A percentile compares a stretch with the other conserved stretches of the same genome.
Evolutionary conservation across 2,329 filamentous ascomycete species (phyloP).

Genomic region (Ophiostoma montium): DNA sequence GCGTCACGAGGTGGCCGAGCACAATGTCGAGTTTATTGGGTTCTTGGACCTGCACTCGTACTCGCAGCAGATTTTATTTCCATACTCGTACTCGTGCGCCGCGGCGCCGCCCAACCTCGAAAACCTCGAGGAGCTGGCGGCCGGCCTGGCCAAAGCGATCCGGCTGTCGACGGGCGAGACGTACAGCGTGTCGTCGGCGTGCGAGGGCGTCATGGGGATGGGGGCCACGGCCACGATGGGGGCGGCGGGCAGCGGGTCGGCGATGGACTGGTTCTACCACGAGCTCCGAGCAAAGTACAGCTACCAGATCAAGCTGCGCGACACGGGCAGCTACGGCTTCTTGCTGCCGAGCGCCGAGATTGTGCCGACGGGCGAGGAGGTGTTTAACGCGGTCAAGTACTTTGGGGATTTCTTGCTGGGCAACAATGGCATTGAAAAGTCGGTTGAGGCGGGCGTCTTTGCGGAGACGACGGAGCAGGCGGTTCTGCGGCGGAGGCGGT

Average conservation of each 20-base stretch:
- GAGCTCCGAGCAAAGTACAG: slow-evolving; percentile 69
- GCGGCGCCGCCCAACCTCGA: slow-evolving; percentile 71
- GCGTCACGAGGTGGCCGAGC: slow-evolving; percentile 55
- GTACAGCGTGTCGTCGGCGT: slow-evolving; percentile 71
- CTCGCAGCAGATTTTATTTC: slow-evolving; percentile 86
- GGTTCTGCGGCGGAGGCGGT: too few relatives aligned
- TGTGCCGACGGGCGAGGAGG: slow-evolving; percentile 75
- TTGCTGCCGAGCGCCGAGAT: slow-evolving; percentile 77
- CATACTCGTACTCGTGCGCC: slow-evolving; percentile 75
- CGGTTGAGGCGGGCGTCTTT: background rate
- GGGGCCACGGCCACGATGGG: slow-evolving; percentile 25
- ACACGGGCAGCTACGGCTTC: slow-evolving; percentile 91
- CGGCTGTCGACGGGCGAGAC: slow-evolving; percentile 61
- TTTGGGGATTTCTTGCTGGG: slow-evolving; percentile 67
- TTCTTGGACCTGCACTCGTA: slow-evolving; percentile 89
- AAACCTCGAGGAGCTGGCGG: slow-evolving; percentile 78
- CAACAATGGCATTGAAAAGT: slow-evolving; percentile 49
- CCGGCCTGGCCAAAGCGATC: slow-evolving; percentile 81
- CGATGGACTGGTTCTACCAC: slow-evolving; percentile 92
- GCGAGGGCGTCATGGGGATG: slow-evolving; percentile 66
- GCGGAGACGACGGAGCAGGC: too few relatives aligned
- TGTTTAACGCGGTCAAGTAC: slow-evolving; percentile 69
- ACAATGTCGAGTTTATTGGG: slow-evolving; percentile 64
- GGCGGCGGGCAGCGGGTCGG: slow-evolving; percentile 68
- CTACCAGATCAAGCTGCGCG: slow-evolving; percentile 87